phyloP scores from a whole-genome alignment of 129 eudicot genomes.

The Deinandra increscens region DNA sequence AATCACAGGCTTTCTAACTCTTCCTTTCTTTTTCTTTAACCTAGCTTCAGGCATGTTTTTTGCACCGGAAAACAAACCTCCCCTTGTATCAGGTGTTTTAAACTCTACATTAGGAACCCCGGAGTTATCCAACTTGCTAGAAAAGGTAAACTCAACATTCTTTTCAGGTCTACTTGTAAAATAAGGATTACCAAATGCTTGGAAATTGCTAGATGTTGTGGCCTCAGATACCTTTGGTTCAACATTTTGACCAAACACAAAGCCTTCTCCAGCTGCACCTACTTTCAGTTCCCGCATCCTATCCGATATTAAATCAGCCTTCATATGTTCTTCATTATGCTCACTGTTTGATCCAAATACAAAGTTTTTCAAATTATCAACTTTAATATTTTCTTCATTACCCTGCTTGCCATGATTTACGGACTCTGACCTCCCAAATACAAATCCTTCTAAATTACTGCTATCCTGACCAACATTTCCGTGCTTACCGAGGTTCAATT shows the following conservation, averaged over 20 bases:
- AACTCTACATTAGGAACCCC: slow-evolving; percentile 41
- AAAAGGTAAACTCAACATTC: slow-evolving; percentile 40
- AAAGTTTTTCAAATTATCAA: slow-evolving; percentile 15
- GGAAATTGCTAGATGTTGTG: slow-evolving; percentile 32
- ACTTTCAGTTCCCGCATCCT: slow-evolving; percentile 40
- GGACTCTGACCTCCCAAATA: slow-evolving; percentile 35
- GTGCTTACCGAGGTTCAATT: slow-evolving; percentile 46
- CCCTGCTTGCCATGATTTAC: slow-evolving; percentile 1
- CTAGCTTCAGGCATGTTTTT: slow-evolving; percentile 41
- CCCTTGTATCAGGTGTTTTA: slow-evolving; percentile 51
- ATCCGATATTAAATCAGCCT: slow-evolving; percentile 31
- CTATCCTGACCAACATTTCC: neutral
- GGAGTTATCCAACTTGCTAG: slow-evolving; percentile 37
- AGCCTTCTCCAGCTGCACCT: slow-evolving; percentile 18
- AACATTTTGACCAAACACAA: slow-evolving; percentile 20
- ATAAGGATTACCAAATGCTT: slow-evolving; percentile 32
- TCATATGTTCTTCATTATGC: slow-evolving; percentile 15
- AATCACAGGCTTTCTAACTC: slow-evolving; percentile 41
- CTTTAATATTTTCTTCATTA: neutral
- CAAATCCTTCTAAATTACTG: slow-evolving; percentile 6
- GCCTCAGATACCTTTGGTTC: slow-evolving; percentile 26
- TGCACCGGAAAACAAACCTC: slow-evolving; percentile 37
- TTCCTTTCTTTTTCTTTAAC: slow-evolving; percentile 65
- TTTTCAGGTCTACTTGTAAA: slow-evolving; percentile 27
- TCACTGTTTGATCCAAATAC: slow-evolving; percentile 20